A percentile compares a stretch with the other conserved stretches of the same genome.
phyloP scores from a whole-genome alignment of 2,329 filamentous ascomycete genomes.

The Penicillium olsonii region DNA sequence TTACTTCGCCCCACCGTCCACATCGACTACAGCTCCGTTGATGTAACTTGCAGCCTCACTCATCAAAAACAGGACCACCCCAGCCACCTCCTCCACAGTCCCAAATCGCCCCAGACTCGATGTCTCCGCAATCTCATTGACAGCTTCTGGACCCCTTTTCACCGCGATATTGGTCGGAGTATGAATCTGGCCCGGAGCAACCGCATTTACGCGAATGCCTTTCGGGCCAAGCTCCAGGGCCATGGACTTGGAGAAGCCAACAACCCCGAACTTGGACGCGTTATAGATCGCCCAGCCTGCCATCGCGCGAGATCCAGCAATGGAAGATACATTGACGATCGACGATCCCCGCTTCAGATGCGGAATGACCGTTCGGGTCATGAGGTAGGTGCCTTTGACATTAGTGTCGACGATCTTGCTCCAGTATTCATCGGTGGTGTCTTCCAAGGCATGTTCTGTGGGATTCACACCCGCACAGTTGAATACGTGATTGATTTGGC shows the following conservation, averaged over 20 bases:
- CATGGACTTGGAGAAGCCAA: slow-evolving; percentile 26
- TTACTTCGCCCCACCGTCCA: slow-evolving; percentile 17
- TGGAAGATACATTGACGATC: slow-evolving; percentile 44
- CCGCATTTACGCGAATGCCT: slow-evolving; percentile 21
- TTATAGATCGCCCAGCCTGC: slow-evolving; percentile 31
- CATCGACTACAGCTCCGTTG: slow-evolving; percentile 50
- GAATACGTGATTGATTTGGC: slow-evolving; percentile 40
- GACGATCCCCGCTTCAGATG: slow-evolving; percentile 35
- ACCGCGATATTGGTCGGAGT: slow-evolving; percentile 54
- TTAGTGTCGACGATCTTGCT: slow-evolving; percentile 50
- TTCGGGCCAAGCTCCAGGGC: slow-evolving; percentile 24
- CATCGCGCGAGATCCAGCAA: slow-evolving; percentile 32
- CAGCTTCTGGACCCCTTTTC: slow-evolving; percentile 48
- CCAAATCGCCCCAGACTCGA: slow-evolving; percentile 37
- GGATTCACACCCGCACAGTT: slow-evolving; percentile 53
- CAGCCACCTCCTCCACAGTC: slow-evolving; percentile 50
- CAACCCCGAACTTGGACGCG: slow-evolving; percentile 26
- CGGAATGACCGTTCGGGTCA: slow-evolving; percentile 46
- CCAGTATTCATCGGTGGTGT: slow-evolving; percentile 50
- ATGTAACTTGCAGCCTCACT: slow-evolving; percentile 49
- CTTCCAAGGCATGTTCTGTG: slow-evolving; percentile 41
- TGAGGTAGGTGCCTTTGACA: slow-evolving; percentile 48
- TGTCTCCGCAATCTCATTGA: slow-evolving; percentile 29
- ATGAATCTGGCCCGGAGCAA: slow-evolving; percentile 45
- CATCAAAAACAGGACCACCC: slow-evolving; percentile 53